Base-by-base conservation (phyloP, 192 early-diverging fungal genomes). In the Coemansia asiatica region DNA sequence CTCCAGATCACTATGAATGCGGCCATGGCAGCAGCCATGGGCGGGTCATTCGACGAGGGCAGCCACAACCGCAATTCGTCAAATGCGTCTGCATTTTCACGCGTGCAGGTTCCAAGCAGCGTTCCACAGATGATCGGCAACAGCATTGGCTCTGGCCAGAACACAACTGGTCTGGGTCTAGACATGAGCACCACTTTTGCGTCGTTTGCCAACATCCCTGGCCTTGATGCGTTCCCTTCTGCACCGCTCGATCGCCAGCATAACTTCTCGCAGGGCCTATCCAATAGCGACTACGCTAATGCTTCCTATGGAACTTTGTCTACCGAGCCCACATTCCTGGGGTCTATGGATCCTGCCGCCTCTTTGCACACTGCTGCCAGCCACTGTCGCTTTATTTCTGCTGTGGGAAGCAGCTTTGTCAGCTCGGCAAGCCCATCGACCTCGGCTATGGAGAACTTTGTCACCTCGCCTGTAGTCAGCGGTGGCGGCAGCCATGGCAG, bases 1-100 rank as follows among this genome's bases (percentile, higher is more conserved):
- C 65, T 81, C 10, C 73, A 81, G 33, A 81, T 81, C 46, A 63
- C 68, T 1, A 81, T 81, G 78, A 81, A 81, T 58, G 72, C 77
- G 9, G 66, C 67, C 12, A 64, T 61, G 1, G 74, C 67, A 3
- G 71, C 67, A 0, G 68, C 72, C 0, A 75, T 74, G 60, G 54
- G 61, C 51, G 56, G 69, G 26, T 38, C 72, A 29, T 80, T 63
- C 28, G 72, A 80, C 64, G 56, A 66, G 16, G 49, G 27, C 46
- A 26, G 49, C 46, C 63, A 66, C 53, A 62, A 71, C 60, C 60
- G 72, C 25, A 67, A 65, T 62, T 28, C 65, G 28, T 56, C 75
- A 36, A 63, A 19, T 28, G 54, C 72, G 19, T 81, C 78, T 4
- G 78, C 78, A 27, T 81, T 81, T 33, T 81, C 78, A 6, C 59